Evolutionary conservation across 805 yeast species (phyloP).

Genomic region (Ogataea saltuana): DNA sequence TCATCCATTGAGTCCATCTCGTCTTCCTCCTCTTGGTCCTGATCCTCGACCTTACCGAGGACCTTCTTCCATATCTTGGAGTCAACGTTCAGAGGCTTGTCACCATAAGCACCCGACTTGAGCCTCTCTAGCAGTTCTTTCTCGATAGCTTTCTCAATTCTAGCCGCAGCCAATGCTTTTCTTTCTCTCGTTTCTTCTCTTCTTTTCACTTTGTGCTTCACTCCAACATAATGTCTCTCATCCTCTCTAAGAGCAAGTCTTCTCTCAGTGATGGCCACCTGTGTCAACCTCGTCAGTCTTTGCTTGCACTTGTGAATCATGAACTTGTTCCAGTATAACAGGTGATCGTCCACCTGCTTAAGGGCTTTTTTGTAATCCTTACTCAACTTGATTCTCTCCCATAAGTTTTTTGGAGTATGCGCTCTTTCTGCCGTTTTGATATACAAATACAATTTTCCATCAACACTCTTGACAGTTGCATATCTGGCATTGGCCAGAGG

Average conservation of each 20-base stretch:
- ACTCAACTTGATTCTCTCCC: conserved; percentile 93
- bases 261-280: conserved; percentile 93
- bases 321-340: conserved; percentile 91
- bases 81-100: conserved; percentile 94
- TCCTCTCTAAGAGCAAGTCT: conserved; percentile 89
- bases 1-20: conserved; percentile 44
- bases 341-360: conserved; percentile 81
- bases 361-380: conserved; percentile 88
- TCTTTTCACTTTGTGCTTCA: conserved; percentile 90
- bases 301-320: conserved; percentile 93
- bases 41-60: conserved; percentile 65
- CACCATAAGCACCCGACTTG: conserved; percentile 98
- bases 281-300: conserved; percentile 90
- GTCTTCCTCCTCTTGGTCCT: conserved; percentile 56
- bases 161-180: conserved; percentile 95
- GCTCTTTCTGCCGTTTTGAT: conserved; percentile 98
- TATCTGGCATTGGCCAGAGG: conserved; percentile 93
- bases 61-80: conserved; percentile 95
- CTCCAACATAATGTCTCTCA: conserved; percentile 91
- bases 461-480: conserved; percentile 81
- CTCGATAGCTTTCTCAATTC: conserved; percentile 94
- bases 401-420: conserved; percentile 87
- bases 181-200: conserved; percentile 94
- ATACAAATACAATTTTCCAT: conserved; percentile 79
- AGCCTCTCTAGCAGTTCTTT: conserved; percentile 91